These are phyloP conservation scores for Aureobasidium zeae DNA, from an alignment of 2,329 filamentous ascomycete genomes.

Conservation along the genomic window DNA sequence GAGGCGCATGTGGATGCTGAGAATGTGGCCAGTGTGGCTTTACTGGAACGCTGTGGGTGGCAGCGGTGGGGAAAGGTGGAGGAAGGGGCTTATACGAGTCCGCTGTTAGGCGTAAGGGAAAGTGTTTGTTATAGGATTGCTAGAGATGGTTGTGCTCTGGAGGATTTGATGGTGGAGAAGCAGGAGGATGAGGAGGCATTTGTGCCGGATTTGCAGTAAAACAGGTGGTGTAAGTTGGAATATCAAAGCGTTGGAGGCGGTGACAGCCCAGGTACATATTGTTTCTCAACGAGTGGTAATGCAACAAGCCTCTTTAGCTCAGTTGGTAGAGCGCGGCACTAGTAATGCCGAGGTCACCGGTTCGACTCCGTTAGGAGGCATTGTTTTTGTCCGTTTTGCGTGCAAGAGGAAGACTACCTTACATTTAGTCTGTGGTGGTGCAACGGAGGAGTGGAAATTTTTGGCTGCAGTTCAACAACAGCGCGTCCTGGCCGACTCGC, in stretches of 20 bases:
- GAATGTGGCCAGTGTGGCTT: conserved; percentile 7
- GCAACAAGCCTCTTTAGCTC: conserved; percentile 12
- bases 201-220: conserved; percentile 4
- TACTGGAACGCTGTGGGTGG: conserved; percentile 14
- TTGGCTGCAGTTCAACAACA: too few species aligned
- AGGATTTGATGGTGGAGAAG: background rate
- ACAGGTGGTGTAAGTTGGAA: too few species aligned
- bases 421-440: background rate
- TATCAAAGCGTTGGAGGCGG: too few species aligned
- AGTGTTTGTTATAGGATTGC: conserved; percentile 5
- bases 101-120: conserved; percentile 1
- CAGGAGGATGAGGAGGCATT: background rate
- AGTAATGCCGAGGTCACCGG: conserved; percentile 15
- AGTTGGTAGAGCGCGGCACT: conserved; percentile 16
- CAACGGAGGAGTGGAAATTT: too few species aligned
- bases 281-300: too few species aligned
- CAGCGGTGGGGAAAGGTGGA: background rate
- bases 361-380: conserved; percentile 14
- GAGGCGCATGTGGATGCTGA: conserved; percentile 10
- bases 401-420: background rate
- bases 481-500: too few species aligned
- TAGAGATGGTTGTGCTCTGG: background rate
- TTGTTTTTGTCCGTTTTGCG: background rate
- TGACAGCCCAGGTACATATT: too few species aligned
- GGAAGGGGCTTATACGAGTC: background rate